Evolutionary conservation across 148 eudicot genomes (phyloP).

Genomic region (Fagopyrum tataricum): DNA sequence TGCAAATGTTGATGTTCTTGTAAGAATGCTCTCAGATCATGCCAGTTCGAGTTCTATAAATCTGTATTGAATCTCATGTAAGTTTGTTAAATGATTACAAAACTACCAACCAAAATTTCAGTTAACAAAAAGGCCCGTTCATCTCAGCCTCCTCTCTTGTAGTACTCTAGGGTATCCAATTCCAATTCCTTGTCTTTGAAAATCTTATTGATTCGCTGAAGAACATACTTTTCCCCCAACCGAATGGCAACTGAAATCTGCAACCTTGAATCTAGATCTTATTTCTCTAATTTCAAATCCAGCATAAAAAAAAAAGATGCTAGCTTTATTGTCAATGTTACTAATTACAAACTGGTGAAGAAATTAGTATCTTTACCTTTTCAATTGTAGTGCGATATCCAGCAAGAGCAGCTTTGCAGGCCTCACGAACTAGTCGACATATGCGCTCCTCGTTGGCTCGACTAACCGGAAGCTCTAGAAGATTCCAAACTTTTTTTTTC

Average conservation of each 20-base stretch:
- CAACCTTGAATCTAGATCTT: constrained; percentile 41
- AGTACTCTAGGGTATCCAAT: constrained; percentile 56
- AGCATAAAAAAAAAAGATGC: constrained; percentile 18
- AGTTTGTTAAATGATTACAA: too few relatives aligned
- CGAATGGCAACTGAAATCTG: constrained; percentile 57
- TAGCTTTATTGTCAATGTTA: background rate
- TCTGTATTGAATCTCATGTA: too few relatives aligned
- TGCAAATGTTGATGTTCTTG: too few relatives aligned
- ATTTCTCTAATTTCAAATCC: constrained; percentile 71
- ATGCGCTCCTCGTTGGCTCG: constrained; percentile 74
- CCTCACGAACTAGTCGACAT: constrained; percentile 63
- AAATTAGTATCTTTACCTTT: constrained; percentile 44
- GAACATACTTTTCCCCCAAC: constrained; percentile 78
- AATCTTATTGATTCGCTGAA: constrained; percentile 63
- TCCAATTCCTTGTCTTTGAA: constrained; percentile 64
- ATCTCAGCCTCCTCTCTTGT: constrained; percentile 81
- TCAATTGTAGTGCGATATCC: constrained; percentile 68
- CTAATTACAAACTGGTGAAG: background rate
- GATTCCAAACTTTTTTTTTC: constrained; percentile 68
- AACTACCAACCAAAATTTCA: too few relatives aligned
- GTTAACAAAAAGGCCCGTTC: too few relatives aligned
- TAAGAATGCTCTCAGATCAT: background rate
- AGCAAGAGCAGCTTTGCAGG: constrained; percentile 76
- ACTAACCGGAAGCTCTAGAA: constrained; percentile 75
- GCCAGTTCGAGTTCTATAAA: background rate